Percentiles rank a stretch among this genome's conserved stretches.
Evolutionary conservation across 441 rosid species (phyloP).

Genomic region (Biscutella auriculata): DNA sequence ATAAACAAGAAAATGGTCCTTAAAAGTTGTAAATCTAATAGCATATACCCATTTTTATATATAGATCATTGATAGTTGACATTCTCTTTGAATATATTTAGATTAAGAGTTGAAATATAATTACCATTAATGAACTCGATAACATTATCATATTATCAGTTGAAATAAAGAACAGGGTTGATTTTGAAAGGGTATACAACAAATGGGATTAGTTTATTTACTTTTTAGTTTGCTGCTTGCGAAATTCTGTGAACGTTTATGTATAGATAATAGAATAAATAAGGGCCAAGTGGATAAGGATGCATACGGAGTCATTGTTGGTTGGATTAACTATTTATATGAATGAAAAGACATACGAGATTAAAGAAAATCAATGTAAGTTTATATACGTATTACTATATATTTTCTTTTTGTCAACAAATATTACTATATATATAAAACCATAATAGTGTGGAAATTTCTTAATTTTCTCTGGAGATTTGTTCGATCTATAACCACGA

Average conservation of each 20-base stretch:
- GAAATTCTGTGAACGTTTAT: neutral
- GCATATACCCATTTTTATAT: neutral
- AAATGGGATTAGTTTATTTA: slow-evolving; percentile 1
- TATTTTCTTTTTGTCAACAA: no score
- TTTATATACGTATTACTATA: no score
- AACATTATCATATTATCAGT: slow-evolving; percentile 7
- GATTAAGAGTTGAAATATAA: slow-evolving; percentile 16
- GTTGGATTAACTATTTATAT: neutral
- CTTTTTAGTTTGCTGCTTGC: neutral
- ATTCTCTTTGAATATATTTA: slow-evolving; percentile 18
- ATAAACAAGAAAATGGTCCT: neutral
- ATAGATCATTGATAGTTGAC: slow-evolving; percentile 22
- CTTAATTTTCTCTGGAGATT: no score
- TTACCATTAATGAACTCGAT: slow-evolving; percentile 12
- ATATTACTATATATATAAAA: no score
- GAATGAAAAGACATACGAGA: slow-evolving; percentile 14
- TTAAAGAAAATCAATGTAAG: no score
- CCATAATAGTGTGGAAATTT: no score
- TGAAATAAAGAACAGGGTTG: slow-evolving; percentile 4
- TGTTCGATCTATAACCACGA: no score
- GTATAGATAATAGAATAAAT: neutral
- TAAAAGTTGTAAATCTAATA: neutral
- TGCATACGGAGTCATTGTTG: neutral
- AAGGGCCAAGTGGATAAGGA: slow-evolving; percentile 18
- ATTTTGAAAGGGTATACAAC: slow-evolving; percentile 17